Base-by-base conservation (phyloP, 768 basidiomycete genomes). In the Albatrellus ellisii region DNA sequence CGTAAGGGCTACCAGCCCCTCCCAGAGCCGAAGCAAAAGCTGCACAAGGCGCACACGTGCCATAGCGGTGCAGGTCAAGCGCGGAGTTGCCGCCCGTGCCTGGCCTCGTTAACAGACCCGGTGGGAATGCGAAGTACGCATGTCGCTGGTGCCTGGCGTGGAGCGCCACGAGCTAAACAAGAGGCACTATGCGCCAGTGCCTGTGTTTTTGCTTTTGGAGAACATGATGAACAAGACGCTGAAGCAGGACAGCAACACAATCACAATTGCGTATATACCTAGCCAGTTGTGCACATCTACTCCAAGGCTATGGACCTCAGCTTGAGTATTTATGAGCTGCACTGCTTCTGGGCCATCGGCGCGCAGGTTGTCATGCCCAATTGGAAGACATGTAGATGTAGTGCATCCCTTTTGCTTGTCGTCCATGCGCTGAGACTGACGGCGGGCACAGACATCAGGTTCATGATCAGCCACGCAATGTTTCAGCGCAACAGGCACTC, bases 191-290 rank as follows among this genome's bases (percentile, higher is more conserved):
- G 79, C 79, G 6, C 73, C 84, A 0, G 81, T 88, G 53, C 86
- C 95, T 52, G 72, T 97, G 56, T 92, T 99, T 59, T 94, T 89
- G 5, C 72, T 98, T 6, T 92, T 90, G 0, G 94, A 98, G 65
- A 73, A 65, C 44, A 76, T 75, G 14, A 78, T 77, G 47, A 80
- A 79, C 57, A 80, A 79, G 63, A 65, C 90, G 46, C 54, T 92
- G 36, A 80, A 80, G 61, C 65, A 70, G 21, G 67, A 69, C 33
- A 70, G 78, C 64, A 58, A 62, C 35, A 27, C 20, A 17, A 80
- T 87, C 48, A 63, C 95, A 43, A 74, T 97, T 61, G 82, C 82
- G 61, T 94, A 99, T 62, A 87, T 75, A 42, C 72, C 77, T 26
- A 77, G 67, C 6, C 90, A 95, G 57, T 98, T 25, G 79, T 89